These are phyloP conservation scores for Penicillium hordei DNA, from an alignment of 2,329 filamentous ascomycete genomes.

Conservation along the genomic window DNA sequence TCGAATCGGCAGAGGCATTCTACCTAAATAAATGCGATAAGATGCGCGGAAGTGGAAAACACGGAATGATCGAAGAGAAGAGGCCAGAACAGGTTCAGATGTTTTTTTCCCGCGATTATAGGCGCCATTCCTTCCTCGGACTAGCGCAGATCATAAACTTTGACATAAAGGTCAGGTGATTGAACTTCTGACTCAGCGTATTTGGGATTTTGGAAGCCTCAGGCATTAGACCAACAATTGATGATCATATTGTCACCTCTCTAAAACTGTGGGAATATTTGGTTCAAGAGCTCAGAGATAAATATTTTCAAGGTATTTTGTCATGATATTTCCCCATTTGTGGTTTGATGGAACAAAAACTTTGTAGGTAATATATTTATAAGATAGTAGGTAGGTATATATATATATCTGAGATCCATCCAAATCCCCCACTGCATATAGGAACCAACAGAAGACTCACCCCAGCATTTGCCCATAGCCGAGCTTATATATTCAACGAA, in stretches of 20 bases:
- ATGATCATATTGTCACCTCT: not conserved
- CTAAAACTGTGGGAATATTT: not conserved
- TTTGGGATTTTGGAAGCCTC: not conserved
- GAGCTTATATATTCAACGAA: not conserved
- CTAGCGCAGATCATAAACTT: constrained; percentile 8
- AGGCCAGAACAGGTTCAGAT: constrained; percentile 11
- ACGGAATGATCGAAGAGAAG: not conserved
- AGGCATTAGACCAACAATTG: not conserved
- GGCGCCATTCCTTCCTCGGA: not conserved
- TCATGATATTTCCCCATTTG: not conserved
- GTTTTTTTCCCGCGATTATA: constrained; percentile 10
- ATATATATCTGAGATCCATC: not conserved
- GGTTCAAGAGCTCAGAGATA: not conserved
- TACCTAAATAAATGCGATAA: constrained; percentile 24
- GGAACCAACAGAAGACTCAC: not conserved
- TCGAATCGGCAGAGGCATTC: constrained; percentile 31
- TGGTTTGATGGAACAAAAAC: not conserved
- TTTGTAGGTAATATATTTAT: not conserved
- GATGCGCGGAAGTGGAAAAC: not conserved
- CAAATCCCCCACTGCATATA: not conserved
- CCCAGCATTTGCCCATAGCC: not conserved
- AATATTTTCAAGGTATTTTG: no score
- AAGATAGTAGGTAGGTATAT: not conserved
- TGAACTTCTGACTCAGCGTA: not conserved
- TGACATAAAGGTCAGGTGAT: not conserved